Evolutionary conservation across 768 basidiomycete species (phyloP).

Genomic region (Phaffia tasmanica): DNA sequence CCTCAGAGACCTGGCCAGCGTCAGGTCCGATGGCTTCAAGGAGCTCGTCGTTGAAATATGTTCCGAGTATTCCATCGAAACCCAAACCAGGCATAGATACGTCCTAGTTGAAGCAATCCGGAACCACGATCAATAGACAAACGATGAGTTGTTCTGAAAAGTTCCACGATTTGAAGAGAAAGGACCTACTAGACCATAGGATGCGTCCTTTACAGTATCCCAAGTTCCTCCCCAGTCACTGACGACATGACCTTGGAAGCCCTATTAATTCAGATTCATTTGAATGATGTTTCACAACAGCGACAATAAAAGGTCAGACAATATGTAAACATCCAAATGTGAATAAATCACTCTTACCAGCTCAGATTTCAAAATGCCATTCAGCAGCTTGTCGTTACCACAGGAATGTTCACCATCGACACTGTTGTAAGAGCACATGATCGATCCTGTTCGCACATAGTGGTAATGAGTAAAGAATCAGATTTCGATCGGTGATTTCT

Average conservation of each 20-base stretch:
- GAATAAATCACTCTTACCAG: slow-evolving; percentile 18
- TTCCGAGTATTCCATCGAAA: slow-evolving; percentile 5
- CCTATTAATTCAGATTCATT: neutral
- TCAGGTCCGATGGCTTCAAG: neutral
- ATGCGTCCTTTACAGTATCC: neutral
- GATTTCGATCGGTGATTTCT: slow-evolving; percentile 18
- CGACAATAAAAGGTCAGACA: neutral
- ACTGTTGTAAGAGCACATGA: slow-evolving; percentile 24
- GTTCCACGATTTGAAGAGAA: neutral
- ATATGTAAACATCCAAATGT: neutral
- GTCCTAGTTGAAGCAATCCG: slow-evolving; percentile 1
- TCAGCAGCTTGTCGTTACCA: slow-evolving; percentile 34
- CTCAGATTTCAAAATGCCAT: slow-evolving; percentile 36
- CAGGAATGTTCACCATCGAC: slow-evolving; percentile 38
- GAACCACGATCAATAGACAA: too few relatives aligned
- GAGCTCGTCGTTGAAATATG: slow-evolving; percentile 16
- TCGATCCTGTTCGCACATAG: neutral
- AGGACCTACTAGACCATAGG: neutral
- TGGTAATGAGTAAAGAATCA: neutral
- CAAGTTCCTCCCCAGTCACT: slow-evolving; percentile 22
- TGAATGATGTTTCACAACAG: neutral
- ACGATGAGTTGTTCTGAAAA: too few relatives aligned
- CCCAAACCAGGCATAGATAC: slow-evolving; percentile 17
- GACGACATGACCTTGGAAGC: slow-evolving; percentile 13
- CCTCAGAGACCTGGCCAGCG: slow-evolving; percentile 2